A percentile compares a stretch with the other conserved stretches of the same genome.
These are phyloP conservation scores for Cordyceps farinosa DNA, from an alignment of 2,329 filamentous ascomycete genomes.

Conservation along the genomic window DNA sequence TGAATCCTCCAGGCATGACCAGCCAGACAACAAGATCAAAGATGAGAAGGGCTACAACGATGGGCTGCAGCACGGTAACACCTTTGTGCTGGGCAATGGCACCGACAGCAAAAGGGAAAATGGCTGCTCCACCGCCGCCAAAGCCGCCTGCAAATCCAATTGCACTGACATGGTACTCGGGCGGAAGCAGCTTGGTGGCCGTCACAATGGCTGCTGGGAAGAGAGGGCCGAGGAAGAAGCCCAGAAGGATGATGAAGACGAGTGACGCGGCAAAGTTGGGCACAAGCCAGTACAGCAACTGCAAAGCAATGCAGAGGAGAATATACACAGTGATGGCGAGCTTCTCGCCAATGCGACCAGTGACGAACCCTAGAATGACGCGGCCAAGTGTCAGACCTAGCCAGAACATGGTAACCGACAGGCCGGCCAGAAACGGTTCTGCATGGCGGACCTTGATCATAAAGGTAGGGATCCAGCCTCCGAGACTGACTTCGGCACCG, in stretches of 20 bases:
- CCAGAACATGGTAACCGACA: conserved; percentile 81
- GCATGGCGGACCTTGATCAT: conserved; percentile 76
- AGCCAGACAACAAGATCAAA: conserved; percentile 45
- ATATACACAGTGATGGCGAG: conserved; percentile 62
- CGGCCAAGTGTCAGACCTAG: conserved; percentile 74
- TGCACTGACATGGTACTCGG: conserved; percentile 69
- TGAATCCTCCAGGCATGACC: conserved; percentile 38
- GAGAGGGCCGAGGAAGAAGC: conserved; percentile 76
- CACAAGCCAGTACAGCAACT: conserved; percentile 78
- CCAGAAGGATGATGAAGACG: conserved; percentile 66
- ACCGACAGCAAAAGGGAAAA: conserved; percentile 64
- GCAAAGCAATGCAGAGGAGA: conserved; percentile 56
- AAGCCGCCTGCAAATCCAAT: conserved; percentile 79
- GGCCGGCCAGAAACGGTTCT: conserved; percentile 65
- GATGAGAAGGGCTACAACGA: conserved; percentile 47
- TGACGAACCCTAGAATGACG: conserved; percentile 71
- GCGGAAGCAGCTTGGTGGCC: conserved; percentile 70
- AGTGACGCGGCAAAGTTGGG: conserved; percentile 72
- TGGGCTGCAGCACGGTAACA: conserved; percentile 54
- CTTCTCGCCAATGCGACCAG: conserved; percentile 69
- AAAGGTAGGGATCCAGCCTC: conserved; percentile 79
- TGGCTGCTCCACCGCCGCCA: conserved; percentile 68
- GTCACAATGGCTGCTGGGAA: conserved; percentile 73
- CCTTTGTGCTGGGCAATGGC: conserved; percentile 60
- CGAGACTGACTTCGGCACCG: conserved; percentile 70